Evolutionary conservation across 192 early-diverging fungal genomes (phyloP).

Genomic region (Rhizophagus clarus): DNA sequence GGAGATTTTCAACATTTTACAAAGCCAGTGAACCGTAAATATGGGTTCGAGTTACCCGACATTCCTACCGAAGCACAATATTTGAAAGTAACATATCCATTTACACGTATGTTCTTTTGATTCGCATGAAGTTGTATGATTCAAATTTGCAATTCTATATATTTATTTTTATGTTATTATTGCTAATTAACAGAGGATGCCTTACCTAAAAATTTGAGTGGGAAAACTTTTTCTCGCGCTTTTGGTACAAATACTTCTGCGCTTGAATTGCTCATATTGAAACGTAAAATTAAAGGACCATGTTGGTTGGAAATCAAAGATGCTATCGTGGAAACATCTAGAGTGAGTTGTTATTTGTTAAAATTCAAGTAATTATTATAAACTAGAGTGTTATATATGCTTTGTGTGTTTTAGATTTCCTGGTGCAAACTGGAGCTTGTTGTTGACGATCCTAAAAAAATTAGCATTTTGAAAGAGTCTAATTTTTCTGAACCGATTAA

Average conservation of each 20-base stretch:
- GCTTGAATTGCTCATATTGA: slow-evolving; percentile 92
- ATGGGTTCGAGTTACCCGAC: slow-evolving; percentile 86
- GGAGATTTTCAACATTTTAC: slow-evolving; percentile 60
- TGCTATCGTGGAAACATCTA: slow-evolving; percentile 30
- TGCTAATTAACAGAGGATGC: slow-evolving; percentile 52
- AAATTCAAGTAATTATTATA: not conserved
- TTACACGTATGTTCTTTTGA: slow-evolving; percentile 49
- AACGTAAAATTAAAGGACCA: slow-evolving; percentile 95
- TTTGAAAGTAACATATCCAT: slow-evolving; percentile 85
- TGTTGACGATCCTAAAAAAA: slow-evolving; percentile 70
- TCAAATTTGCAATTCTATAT: not conserved
- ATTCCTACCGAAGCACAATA: slow-evolving; percentile 83
- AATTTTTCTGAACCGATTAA: slow-evolving; percentile 41
- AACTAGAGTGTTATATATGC: not conserved
- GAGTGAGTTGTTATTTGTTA: not conserved
- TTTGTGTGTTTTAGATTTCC: slow-evolving; percentile 53
- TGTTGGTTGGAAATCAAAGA: slow-evolving; percentile 84
- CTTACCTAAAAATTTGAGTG: slow-evolving; percentile 58
- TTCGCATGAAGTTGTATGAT: not conserved
- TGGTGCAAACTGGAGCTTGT: slow-evolving; percentile 86
- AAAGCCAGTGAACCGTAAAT: slow-evolving; percentile 75
- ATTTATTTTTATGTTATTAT: not conserved
- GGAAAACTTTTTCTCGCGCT: slow-evolving; percentile 77
- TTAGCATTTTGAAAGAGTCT: slow-evolving; percentile 62
- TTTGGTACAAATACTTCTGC: slow-evolving; percentile 88